Conservation (phyloP, 768 basidiomycete genomes). For the Rhodotorula sphaerocarpa region DNA sequence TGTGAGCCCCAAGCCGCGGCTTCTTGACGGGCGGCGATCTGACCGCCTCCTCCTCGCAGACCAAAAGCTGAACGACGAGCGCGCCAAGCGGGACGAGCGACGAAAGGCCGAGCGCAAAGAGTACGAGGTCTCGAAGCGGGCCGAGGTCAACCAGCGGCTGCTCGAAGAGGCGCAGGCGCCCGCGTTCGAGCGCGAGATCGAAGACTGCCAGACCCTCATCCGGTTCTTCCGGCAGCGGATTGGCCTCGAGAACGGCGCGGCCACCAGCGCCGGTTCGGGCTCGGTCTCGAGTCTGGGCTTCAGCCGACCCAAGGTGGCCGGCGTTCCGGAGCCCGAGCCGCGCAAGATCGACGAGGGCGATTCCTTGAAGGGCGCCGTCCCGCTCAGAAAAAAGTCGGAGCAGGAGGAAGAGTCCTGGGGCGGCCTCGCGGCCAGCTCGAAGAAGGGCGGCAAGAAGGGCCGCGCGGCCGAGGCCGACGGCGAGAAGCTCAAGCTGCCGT, state of each 20-base stretch:
- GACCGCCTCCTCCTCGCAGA: conserved; percentile 40
- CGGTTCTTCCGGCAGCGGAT: conserved; percentile 55
- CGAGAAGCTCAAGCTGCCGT: conserved; percentile 62
- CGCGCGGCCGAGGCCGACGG: conserved; percentile 41
- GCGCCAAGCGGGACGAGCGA: conserved; percentile 69
- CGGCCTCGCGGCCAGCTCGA: conserved; percentile 56
- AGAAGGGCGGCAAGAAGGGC: conserved; percentile 42
- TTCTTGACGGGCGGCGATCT: too few relatives aligned
- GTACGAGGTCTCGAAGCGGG: conserved; percentile 68
- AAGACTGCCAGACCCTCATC: conserved; percentile 90
- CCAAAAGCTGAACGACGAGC: conserved; percentile 74
- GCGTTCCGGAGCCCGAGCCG: conserved; percentile 72
- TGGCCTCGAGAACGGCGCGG: conserved; percentile 9
- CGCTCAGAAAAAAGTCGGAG: conserved; percentile 84
- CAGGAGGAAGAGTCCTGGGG: conserved; percentile 76
- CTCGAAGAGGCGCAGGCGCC: conserved; percentile 84
- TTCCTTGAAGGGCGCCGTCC: conserved; percentile 55
- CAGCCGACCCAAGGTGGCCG: conserved; percentile 44
- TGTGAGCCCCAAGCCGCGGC: conserved; percentile 45
- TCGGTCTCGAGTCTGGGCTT: background rate
- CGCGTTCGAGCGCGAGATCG: conserved; percentile 84
- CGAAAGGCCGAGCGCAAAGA: conserved; percentile 65
- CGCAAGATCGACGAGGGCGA: conserved; percentile 68
- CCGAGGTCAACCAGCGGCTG: conserved; percentile 67
- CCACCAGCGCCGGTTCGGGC: background rate